Conservation (phyloP, 495 filamentous ascomycete genomes). For the Aspergillus saccharolyticus region DNA sequence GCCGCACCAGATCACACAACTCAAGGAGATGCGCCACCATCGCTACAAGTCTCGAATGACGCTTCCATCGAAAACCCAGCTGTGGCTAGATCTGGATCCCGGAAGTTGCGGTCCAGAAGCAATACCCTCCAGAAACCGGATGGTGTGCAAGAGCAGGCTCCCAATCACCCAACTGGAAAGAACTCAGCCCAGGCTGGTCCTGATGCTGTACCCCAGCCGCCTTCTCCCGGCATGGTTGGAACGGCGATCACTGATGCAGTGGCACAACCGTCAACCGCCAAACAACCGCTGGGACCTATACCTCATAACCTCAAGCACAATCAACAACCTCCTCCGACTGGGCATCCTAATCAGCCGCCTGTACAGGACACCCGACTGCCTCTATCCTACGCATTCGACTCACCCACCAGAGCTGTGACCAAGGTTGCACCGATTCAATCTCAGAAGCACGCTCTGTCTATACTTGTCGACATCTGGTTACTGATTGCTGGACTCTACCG, state of each 20-base stretch:
- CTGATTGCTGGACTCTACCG: constrained; percentile 84
- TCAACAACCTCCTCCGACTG: constrained; percentile 36
- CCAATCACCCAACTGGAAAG: constrained; percentile 16
- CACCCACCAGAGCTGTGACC: constrained; percentile 35
- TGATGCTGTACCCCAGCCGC: not conserved
- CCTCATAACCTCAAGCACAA: constrained; percentile 45
- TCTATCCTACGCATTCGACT: constrained; percentile 39
- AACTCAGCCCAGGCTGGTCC: not conserved
- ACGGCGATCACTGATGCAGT: constrained; percentile 34
- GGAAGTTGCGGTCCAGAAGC: constrained; percentile 44
- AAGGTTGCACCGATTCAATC: constrained; percentile 36
- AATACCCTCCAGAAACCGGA: constrained; percentile 29
- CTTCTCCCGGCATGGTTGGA: constrained; percentile 34
- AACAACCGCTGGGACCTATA: constrained; percentile 43
- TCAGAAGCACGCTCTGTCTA: constrained; percentile 52
- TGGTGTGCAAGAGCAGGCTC: constrained; percentile 4
- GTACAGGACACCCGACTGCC: constrained; percentile 50
- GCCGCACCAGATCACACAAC: constrained; percentile 10
- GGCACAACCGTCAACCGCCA: constrained; percentile 22
- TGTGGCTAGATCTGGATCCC: constrained; percentile 33
- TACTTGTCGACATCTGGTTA: constrained; percentile 81
- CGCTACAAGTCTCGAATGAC: constrained; percentile 46
- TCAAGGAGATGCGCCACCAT: constrained; percentile 29
- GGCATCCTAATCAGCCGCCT: constrained; percentile 46
- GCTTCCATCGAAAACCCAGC: constrained; percentile 17